phyloP scores from a whole-genome alignment of 345 rosid genomes.

The Camelina laxa region DNA sequence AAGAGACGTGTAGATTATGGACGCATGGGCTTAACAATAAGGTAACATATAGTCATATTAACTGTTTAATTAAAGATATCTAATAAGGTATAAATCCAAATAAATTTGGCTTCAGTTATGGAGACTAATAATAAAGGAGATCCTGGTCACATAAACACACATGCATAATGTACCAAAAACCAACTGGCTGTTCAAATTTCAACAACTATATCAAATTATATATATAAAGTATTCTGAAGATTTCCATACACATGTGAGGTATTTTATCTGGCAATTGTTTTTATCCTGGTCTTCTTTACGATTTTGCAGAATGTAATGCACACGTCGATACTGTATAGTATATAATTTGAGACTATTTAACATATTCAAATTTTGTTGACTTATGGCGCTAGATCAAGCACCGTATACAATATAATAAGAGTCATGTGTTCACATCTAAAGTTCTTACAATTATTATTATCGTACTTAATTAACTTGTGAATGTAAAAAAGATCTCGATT shows the following conservation, averaged over 20 bases:
- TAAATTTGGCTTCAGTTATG: slow-evolving; percentile 19
- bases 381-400: slow-evolving; percentile 14
- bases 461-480: slow-evolving; percentile 24
- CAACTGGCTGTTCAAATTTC: slow-evolving; percentile 43
- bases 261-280: not conserved
- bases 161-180: slow-evolving; percentile 38
- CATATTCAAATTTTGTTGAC: slow-evolving; percentile 3
- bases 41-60: not conserved
- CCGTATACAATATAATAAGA: not conserved
- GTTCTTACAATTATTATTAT: not conserved
- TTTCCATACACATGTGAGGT: slow-evolving; percentile 29
- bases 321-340: slow-evolving; percentile 27
- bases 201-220: slow-evolving; percentile 31
- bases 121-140: slow-evolving; percentile 24
- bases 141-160: slow-evolving; percentile 38
- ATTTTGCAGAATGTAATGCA: slow-evolving; percentile 18
- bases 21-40: slow-evolving; percentile 20
- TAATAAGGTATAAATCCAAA: slow-evolving; percentile 1
- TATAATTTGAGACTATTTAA: not conserved
- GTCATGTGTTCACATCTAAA: slow-evolving; percentile 40
- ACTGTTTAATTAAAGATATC: not conserved
- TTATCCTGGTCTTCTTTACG: slow-evolving; percentile 23
- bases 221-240: slow-evolving; percentile 29
- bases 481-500: slow-evolving; percentile 24
- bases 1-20: slow-evolving; percentile 6